phyloP scores from a whole-genome alignment of 2,329 filamentous ascomycete genomes.

The Penicillium sp. region DNA sequence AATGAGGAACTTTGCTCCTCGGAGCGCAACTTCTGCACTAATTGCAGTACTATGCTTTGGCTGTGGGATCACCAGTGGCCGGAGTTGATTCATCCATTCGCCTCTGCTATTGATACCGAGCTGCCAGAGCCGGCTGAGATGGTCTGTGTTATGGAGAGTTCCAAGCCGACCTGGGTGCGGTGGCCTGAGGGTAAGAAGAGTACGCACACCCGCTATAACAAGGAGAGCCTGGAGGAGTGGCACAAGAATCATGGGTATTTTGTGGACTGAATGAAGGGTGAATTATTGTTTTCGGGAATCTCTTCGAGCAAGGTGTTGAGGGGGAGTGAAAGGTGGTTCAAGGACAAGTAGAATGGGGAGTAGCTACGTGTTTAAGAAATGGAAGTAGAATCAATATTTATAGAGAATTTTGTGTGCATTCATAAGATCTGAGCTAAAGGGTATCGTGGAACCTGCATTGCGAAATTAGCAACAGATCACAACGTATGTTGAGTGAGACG shows the following conservation, averaged over 20 bases:
- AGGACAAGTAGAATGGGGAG: not conserved
- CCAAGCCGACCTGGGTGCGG: conserved; percentile 52
- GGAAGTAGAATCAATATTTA: not conserved
- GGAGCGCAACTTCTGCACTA: conserved; percentile 53
- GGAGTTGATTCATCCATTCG: conserved; percentile 55
- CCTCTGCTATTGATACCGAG: conserved; percentile 54
- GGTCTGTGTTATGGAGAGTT: conserved; percentile 50
- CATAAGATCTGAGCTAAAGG: not conserved
- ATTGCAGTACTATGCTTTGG: conserved; percentile 54
- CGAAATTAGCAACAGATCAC: conserved; percentile 32
- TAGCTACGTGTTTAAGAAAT: not conserved
- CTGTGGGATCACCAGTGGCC: conserved; percentile 54
- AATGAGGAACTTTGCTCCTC: conserved; percentile 46
- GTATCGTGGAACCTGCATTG: conserved; percentile 15
- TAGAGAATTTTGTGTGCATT: not conserved
- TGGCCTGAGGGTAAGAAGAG: conserved; percentile 55
- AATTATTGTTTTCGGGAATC: not conserved
- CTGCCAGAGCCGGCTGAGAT: conserved; percentile 51
- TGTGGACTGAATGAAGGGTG: conserved; percentile 35
- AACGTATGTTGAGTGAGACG: conserved; percentile 16
- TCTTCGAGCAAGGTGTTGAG: not conserved
- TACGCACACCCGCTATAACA: conserved; percentile 45
- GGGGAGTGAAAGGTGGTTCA: not conserved
- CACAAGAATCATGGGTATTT: conserved; percentile 50
- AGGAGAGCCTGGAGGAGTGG: conserved; percentile 50